Base-by-base conservation (phyloP, 169 alveolate genomes). In the Plasmodium cynomolgi region DNA sequence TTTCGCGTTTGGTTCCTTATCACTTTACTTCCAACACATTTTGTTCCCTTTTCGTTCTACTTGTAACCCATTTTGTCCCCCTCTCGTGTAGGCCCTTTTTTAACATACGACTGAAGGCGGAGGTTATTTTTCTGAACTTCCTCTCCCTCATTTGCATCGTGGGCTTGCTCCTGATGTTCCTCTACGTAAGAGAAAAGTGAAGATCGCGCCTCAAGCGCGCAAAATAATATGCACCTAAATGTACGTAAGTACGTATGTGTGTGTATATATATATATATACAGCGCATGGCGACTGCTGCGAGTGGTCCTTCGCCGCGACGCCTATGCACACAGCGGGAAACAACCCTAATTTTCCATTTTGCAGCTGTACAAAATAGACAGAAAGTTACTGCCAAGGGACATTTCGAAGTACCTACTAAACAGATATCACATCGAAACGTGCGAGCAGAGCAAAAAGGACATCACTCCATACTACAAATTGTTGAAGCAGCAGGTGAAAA, bases 381-480 rank as follows among this genome's bases (percentile, higher is more conserved):
- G 72, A 34, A 92, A 96, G 56, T 44, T 96, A 37, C 23, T 83
- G 73, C 97, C 97, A 13, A 83, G 90, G 7, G 79, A 93, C 31
- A 84, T 96, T 9, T 71, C 96, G 20, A 94, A 93, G 75, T 96
- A 93, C 56, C 82, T 96, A 44, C 83, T 92, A 23, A 91, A 84
- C 81, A 81, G 95, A 54, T 93, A 93, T 72, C 96, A 93, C 47
- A 96, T 82, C 56, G 96, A 96, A 13, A n/a, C 84, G 7, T 68
- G 92, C 29, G 95, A 88, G 15, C 90, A 77, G 54, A 93, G 58
- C 82, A 50, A 85, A 77, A 81, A 74, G 39, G 93, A 93, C 11
- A 88, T 85, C 58, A 92, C 84, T 17, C 97, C 97, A n/a, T 95
- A 93, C 58, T 96, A 96, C 93, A 96, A 96, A 81, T 84, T 93